Percentiles rank a stretch among this genome's conserved stretches.
These are phyloP conservation scores for Heritiera fomes DNA, from an alignment of 345 rosid species.

Conservation along the genomic window DNA sequence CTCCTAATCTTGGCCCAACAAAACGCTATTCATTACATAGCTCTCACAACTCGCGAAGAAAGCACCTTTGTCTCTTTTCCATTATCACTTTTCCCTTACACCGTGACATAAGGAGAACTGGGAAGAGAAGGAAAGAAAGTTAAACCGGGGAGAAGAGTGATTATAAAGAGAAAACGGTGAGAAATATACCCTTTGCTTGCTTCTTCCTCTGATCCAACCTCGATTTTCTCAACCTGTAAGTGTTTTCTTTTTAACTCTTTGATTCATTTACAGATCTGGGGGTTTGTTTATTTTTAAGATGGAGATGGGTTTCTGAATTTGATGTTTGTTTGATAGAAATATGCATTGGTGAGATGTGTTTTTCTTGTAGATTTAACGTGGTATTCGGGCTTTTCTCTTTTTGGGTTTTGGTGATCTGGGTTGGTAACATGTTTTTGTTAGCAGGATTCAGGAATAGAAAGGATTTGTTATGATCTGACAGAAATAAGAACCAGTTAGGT, in stretches of 20 bases:
- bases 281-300: not conserved
- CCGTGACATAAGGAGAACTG: slow-evolving; percentile 15
- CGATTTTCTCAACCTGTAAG: slow-evolving; percentile 22
- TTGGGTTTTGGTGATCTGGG: not conserved
- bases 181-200: not conserved
- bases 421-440: not conserved
- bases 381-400: not conserved
- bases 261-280: slow-evolving; percentile 21
- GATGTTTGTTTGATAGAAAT: not conserved
- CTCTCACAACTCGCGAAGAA: not conserved
- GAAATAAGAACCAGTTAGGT: not conserved
- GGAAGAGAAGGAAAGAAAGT: not conserved
- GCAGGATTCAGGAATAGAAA: not conserved
- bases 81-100: not conserved
- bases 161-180: not conserved
- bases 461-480: not conserved
- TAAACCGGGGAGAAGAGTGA: not conserved
- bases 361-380: slow-evolving; percentile 17
- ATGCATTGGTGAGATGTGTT: slow-evolving; percentile 9
- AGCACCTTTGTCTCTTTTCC: not conserved
- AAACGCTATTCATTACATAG: not conserved
- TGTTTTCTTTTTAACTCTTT: not conserved
- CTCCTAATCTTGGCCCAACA: not conserved
- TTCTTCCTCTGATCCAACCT: slow-evolving; percentile 19
- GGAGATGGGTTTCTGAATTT: not conserved